A percentile compares a stretch with the other conserved stretches of the same genome.
Conservation (phyloP, 805 yeast genomes). For the Metschnikowia continentalis region DNA sequence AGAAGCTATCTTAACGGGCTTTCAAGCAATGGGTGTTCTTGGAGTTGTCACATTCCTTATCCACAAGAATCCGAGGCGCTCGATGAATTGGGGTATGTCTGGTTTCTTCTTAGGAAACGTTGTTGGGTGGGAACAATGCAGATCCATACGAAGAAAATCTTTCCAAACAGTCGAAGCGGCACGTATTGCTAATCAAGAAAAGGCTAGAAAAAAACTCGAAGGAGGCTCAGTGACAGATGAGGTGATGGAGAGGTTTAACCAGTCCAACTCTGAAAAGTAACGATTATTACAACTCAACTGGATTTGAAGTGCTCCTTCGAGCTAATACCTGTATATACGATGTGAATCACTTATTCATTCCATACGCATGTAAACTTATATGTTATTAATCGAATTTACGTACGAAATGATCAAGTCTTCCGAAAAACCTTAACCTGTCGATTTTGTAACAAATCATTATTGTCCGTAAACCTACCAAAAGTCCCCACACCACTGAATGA, state of each 20-base stretch:
- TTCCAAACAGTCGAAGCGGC: constrained; percentile 68
- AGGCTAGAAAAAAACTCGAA: constrained; percentile 29
- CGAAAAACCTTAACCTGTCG: neutral
- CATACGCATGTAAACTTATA: neutral
- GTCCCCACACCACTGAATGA: neutral
- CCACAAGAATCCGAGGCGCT: constrained; percentile 56
- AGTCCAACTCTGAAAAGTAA: constrained; percentile 6
- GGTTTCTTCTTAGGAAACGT: constrained; percentile 77
- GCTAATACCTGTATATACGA: neutral
- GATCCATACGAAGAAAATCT: constrained; percentile 63
- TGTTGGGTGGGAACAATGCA: constrained; percentile 91
- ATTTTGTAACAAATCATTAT: neutral
- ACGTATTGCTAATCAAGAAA: constrained; percentile 42
- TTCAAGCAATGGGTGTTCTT: constrained; percentile 65
- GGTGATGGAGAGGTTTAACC: constrained; percentile 24
- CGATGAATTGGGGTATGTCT: constrained; percentile 79
- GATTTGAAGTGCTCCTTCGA: neutral
- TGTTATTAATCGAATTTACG: neutral
- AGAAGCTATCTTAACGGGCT: constrained; percentile 74
- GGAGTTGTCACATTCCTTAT: constrained; percentile 64
- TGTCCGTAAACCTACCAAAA: neutral
- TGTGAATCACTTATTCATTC: neutral
- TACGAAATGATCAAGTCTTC: neutral
- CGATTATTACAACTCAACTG: neutral
- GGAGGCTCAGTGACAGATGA: constrained; percentile 21